These are phyloP conservation scores for Penicillium psychrofluorescens DNA, from an alignment of 495 filamentous ascomycete genomes.

Conservation along the genomic window DNA sequence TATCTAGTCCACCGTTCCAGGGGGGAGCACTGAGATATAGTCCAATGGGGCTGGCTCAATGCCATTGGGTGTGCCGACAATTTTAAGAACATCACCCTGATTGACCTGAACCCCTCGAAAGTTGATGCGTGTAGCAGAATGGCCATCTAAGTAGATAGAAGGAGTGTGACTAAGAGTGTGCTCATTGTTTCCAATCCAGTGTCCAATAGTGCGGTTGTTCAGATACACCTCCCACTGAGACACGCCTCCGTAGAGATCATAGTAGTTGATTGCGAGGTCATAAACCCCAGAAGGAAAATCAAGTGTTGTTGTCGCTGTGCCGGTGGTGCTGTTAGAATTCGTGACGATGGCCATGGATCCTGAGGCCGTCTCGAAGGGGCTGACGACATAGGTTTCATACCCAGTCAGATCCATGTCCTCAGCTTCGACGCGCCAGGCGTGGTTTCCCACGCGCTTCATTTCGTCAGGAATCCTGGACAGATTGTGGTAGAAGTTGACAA, in stretches of 20 bases:
- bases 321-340: slow-evolving; percentile 38
- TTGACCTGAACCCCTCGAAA: slow-evolving; percentile 43
- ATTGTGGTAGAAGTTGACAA: slow-evolving; percentile 54
- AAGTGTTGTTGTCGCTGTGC: slow-evolving; percentile 41
- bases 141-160: slow-evolving; percentile 52
- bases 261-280: slow-evolving; percentile 60
- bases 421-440: slow-evolving; percentile 58
- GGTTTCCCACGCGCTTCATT: slow-evolving; percentile 44
- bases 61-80: slow-evolving; percentile 52
- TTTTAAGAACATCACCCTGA: slow-evolving; percentile 50
- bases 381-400: slow-evolving; percentile 43
- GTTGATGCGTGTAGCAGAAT: slow-evolving; percentile 55
- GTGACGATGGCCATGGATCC: slow-evolving; percentile 41
- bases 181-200: slow-evolving; percentile 53
- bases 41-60: slow-evolving; percentile 58
- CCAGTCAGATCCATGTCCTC: slow-evolving; percentile 52
- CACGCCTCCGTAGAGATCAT: slow-evolving; percentile 49
- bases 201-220: slow-evolving; percentile 42
- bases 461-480: slow-evolving; percentile 52
- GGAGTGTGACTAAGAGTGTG: slow-evolving; percentile 47
- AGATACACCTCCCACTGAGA: slow-evolving; percentile 47
- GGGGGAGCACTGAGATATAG: slow-evolving; percentile 56
- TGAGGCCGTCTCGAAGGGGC: slow-evolving; percentile 50
- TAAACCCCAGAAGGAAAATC: slow-evolving; percentile 46
- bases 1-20: slow-evolving; percentile 50